Percentiles rank a stretch among this genome's conserved stretches.
Conservation (phyloP, 2,329 filamentous ascomycete genomes). For the Mycogone perniciosa region DNA sequence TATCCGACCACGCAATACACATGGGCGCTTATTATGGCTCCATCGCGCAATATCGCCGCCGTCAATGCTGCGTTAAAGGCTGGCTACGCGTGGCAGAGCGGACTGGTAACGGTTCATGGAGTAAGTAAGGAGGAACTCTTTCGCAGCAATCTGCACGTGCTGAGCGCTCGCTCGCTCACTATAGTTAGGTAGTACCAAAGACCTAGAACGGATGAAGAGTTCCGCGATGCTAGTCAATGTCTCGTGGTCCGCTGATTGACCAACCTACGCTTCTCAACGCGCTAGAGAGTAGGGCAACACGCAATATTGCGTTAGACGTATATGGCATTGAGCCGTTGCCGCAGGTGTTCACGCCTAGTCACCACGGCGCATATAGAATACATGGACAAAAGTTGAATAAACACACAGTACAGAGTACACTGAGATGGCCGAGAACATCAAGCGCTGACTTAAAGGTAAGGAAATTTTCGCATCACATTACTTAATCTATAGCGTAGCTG, state of each 20-base stretch:
- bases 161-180: constrained; percentile 56
- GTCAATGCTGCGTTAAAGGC: constrained; percentile 54
- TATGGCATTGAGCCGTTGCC: constrained; percentile 67
- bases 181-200: constrained; percentile 49
- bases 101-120: constrained; percentile 47
- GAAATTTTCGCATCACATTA: constrained; percentile 15
- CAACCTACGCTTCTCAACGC: constrained; percentile 56
- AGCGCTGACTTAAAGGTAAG: constrained; percentile 37
- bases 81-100: constrained; percentile 50
- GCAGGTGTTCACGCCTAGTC: constrained; percentile 52
- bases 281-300: constrained; percentile 52
- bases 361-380: constrained; percentile 71
- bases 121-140: constrained; percentile 61
- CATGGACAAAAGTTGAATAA: constrained; percentile 58
- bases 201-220: constrained; percentile 56
- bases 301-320: constrained; percentile 65
- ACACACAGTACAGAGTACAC: constrained; percentile 64
- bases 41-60: constrained; percentile 51
- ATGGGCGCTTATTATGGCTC: constrained; percentile 49
- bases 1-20: constrained; percentile 51
- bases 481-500: background rate
- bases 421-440: constrained; percentile 57
- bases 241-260: constrained; percentile 62
- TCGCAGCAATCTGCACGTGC: constrained; percentile 54
- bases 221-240: constrained; percentile 63